Percentiles rank a stretch among this genome's conserved stretches.
Evolutionary conservation across 768 basidiomycete genomes (phyloP).

Genomic region (Naganishia randhawae): DNA sequence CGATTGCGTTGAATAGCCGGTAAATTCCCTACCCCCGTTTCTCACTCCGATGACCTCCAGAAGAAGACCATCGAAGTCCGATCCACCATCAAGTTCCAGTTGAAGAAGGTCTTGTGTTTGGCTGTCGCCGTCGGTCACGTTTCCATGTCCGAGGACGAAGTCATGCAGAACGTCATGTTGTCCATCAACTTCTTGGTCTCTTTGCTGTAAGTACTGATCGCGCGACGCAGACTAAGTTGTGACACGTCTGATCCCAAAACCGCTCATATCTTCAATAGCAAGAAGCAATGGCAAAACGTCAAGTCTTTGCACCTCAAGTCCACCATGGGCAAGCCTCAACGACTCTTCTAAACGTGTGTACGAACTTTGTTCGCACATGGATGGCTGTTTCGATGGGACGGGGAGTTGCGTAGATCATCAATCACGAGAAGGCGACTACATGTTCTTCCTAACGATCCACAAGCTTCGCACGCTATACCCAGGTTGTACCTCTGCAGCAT

Average conservation of each 20-base stretch:
- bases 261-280: not conserved
- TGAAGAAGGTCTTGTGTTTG: conserved; percentile 93
- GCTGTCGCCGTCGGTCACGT: conserved; percentile 98
- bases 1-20: conserved; percentile 61
- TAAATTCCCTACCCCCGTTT: conserved; percentile 97
- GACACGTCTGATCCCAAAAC: not conserved
- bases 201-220: conserved; percentile 65
- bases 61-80: conserved; percentile 92
- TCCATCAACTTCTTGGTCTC: conserved; percentile 99
- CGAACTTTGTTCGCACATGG: not conserved
- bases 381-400: conserved; percentile 12
- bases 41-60: conserved; percentile 79
- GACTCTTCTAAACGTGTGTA: conserved; percentile 67
- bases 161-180: conserved; percentile 95
- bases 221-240: not conserved
- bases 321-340: conserved; percentile 98
- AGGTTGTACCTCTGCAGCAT: conserved; percentile 26
- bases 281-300: conserved; percentile 77
- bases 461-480: conserved; percentile 25
- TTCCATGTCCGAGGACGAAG: conserved; percentile 96
- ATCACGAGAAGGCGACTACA: conserved; percentile 25
- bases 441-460: conserved; percentile 26
- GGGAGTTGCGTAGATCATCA: conserved; percentile 11
- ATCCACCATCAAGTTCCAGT: conserved; percentile 99
- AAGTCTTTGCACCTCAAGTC: conserved; percentile 97